These are phyloP conservation scores for Brasilioporus rufonigricans DNA, from an alignment of 768 basidiomycete genomes.

Conservation along the genomic window DNA sequence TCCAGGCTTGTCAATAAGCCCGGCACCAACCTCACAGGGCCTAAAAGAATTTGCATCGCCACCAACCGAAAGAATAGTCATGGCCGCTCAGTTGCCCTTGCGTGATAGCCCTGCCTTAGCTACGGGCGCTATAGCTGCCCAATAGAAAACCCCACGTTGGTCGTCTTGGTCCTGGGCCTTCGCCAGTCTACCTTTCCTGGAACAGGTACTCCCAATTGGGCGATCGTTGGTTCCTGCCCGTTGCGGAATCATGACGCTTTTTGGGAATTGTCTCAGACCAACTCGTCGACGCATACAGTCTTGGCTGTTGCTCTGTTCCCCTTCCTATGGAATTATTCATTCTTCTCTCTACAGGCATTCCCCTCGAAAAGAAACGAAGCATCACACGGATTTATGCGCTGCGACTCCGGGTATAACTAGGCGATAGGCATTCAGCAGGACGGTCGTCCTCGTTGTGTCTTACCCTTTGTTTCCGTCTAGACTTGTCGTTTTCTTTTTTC, in stretches of 20 bases:
- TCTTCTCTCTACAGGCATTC: constrained; percentile 31
- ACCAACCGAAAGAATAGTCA: constrained; percentile 46
- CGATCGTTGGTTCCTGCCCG: constrained; percentile 1
- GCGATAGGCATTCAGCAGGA: constrained; percentile 5
- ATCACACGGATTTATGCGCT: constrained; percentile 19
- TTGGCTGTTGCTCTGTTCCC: constrained; percentile 14
- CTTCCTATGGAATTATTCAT: constrained; percentile 33
- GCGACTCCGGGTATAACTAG: constrained; percentile 10
- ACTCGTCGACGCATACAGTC: constrained; percentile 10
- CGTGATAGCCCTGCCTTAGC: constrained; percentile 59
- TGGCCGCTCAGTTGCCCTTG: constrained; percentile 59
- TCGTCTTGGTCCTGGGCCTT: not conserved
- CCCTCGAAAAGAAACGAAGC: constrained; percentile 15
- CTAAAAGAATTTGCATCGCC: constrained; percentile 37
- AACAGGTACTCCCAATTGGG: not conserved
- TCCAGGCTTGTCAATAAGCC: constrained; percentile 32
- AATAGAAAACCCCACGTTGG: constrained; percentile 20
- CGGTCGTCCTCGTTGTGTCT: not conserved
- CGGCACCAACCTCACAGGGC: constrained; percentile 34
- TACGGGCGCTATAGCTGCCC: constrained; percentile 38
- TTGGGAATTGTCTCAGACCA: not conserved
- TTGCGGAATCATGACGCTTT: constrained; percentile 5
- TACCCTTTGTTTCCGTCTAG: constrained; percentile 4
- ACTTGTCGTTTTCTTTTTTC: not conserved
- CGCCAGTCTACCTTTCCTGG: constrained; percentile 5